phyloP scores from a whole-genome alignment of 345 rosid genomes.

The Eucalyptus pauciflora region DNA sequence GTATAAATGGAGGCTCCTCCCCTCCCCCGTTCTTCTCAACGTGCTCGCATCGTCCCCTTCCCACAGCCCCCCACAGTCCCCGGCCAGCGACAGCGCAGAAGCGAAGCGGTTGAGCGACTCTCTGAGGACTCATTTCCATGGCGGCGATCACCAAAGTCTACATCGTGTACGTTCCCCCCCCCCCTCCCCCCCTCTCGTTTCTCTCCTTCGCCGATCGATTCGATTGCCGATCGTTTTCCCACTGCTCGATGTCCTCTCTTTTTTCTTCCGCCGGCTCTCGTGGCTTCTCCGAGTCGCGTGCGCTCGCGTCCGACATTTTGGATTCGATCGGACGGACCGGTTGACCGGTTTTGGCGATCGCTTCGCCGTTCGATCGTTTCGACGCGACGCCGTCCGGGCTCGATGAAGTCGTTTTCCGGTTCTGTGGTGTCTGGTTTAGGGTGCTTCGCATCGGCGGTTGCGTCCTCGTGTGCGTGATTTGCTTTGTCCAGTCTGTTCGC shows the following conservation, averaged over 20 bases:
- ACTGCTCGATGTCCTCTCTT: neutral
- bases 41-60: neutral
- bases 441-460: neutral
- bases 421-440: neutral
- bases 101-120: neutral
- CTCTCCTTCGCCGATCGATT: neutral
- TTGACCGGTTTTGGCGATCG: neutral
- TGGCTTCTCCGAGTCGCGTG: neutral
- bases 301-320: neutral
- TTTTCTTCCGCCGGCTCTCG: neutral
- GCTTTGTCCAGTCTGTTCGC: neutral
- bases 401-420: neutral
- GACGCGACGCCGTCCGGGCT: neutral
- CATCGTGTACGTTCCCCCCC: conserved; percentile 42
- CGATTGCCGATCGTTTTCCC: neutral
- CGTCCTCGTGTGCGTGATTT: neutral
- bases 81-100: neutral
- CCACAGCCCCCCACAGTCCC: neutral
- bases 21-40: neutral
- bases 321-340: neutral
- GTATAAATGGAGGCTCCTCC: neutral
- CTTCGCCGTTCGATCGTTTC: neutral
- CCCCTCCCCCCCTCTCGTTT: neutral
- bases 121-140: conserved; percentile 13
- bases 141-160: conserved; percentile 54